Conservation (phyloP, 2,329 filamentous ascomycete species). For the Aspergillus costaricaensis region DNA sequence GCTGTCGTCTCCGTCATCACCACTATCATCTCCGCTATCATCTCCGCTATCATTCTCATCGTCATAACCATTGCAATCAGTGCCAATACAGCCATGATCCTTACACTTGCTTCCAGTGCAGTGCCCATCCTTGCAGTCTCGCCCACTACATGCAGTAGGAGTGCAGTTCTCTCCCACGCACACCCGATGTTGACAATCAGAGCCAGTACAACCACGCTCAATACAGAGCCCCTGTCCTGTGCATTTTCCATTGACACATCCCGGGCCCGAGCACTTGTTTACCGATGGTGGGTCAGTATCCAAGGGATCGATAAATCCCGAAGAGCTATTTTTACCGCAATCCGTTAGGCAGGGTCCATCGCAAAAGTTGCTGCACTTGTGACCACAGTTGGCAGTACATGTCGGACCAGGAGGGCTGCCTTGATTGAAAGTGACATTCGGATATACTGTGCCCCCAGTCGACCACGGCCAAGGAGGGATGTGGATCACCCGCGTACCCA, state of each 20-base stretch:
- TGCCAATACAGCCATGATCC: conserved; percentile 15
- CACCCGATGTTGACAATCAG: conserved; percentile 12
- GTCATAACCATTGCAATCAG: conserved; percentile 9
- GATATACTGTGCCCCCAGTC: conserved; percentile 3
- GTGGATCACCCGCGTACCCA: conserved; percentile 7
- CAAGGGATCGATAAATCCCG: conserved; percentile 14
- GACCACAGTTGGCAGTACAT: conserved; percentile 17
- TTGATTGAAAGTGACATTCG: conserved; percentile 14
- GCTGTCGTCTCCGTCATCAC: too few relatives aligned
- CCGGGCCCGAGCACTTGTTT: conserved; percentile 16
- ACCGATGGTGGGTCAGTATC: conserved; percentile 16
- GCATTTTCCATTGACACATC: conserved; percentile 14
- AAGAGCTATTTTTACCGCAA: conserved; percentile 3
- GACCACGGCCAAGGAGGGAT: conserved; percentile 23
- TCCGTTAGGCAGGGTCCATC: conserved; percentile 12
- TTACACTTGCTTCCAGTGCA: conserved; percentile 11
- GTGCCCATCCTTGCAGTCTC: conserved; percentile 5
- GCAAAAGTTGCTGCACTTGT: conserved; percentile 16
- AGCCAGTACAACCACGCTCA: conserved; percentile 15
- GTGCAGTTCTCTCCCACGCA: conserved; percentile 14
- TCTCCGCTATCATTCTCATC: conserved; percentile 2
- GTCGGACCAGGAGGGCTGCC: conserved; percentile 14
- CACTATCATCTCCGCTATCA: too few relatives aligned
- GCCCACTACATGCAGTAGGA: conserved; percentile 16
- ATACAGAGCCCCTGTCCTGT: conserved; percentile 4